These are phyloP conservation scores for Rhodamnia rubescens DNA, from an alignment of 345 rosid genomes.

Conservation along the genomic window DNA sequence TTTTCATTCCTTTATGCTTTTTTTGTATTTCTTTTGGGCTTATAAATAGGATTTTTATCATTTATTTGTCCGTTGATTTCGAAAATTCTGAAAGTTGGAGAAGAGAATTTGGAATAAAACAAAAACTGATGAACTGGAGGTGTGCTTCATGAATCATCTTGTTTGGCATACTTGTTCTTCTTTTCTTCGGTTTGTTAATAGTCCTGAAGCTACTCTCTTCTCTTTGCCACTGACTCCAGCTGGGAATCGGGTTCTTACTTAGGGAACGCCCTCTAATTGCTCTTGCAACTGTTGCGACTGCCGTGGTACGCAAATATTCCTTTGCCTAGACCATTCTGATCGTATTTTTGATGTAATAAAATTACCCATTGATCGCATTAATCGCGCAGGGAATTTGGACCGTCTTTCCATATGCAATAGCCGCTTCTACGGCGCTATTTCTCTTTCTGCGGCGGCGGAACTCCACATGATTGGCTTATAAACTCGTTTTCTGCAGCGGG, in stretches of 20 bases:
- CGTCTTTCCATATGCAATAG: slow-evolving; percentile 55
- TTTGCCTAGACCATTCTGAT: not conserved
- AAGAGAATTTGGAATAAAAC: not conserved
- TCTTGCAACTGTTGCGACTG: slow-evolving; percentile 71
- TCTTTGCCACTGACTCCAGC: slow-evolving; percentile 21
- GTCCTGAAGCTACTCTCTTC: not conserved
- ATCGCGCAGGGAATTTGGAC: slow-evolving; percentile 75
- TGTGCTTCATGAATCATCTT: not conserved
- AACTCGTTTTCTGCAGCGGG: not conserved
- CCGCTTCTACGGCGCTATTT: slow-evolving; percentile 61
- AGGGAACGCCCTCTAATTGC: slow-evolving; percentile 71
- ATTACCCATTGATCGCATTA: not conserved
- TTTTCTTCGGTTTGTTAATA: not conserved
- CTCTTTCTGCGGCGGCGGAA: slow-evolving; percentile 20
- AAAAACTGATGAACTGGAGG: not conserved
- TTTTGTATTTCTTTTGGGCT: not conserved
- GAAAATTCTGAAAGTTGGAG: not conserved
- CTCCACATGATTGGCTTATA: not conserved
- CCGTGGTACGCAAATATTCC: slow-evolving; percentile 37
- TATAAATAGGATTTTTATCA: not conserved
- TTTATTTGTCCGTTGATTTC: not conserved
- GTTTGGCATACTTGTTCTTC: not conserved
- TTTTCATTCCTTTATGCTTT: not conserved
- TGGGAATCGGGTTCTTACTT: slow-evolving; percentile 59
- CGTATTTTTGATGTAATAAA: not conserved